These are phyloP conservation scores for Boechera divaricarpa DNA, from an alignment of 345 rosid genomes.

Conservation along the genomic window DNA sequence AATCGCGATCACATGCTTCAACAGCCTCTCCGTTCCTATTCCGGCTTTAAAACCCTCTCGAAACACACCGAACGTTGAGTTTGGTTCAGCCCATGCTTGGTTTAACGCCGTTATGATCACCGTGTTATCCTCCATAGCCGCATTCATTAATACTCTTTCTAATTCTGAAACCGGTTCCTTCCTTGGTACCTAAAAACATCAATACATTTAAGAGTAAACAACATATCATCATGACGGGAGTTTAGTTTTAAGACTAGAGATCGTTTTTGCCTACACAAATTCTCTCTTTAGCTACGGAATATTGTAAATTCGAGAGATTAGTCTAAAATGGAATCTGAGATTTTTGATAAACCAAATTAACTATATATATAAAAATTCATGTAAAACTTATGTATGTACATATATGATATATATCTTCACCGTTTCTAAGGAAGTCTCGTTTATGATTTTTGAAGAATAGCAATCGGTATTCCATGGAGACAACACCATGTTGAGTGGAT, in stretches of 20 bases:
- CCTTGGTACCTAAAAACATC: conserved; percentile 24
- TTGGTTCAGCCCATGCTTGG: conserved; percentile 69
- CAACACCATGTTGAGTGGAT: conserved; percentile 34
- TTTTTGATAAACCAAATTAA: not conserved
- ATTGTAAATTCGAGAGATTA: not conserved
- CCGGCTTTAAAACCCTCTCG: conserved; percentile 60
- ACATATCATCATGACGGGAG: not conserved
- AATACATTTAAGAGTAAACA: not conserved
- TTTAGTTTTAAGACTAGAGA: conserved; percentile 7
- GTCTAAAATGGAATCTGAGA: not conserved
- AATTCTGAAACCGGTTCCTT: conserved; percentile 34
- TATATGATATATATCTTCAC: conserved; percentile 20
- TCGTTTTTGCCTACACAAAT: not conserved
- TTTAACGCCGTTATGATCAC: conserved; percentile 72
- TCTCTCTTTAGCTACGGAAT: not conserved
- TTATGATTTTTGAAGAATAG: conserved; percentile 17
- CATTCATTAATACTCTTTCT: conserved; percentile 39
- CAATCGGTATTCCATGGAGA: conserved; percentile 34
- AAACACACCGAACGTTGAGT: conserved; percentile 63
- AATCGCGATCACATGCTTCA: conserved; percentile 61
- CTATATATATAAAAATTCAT: not conserved
- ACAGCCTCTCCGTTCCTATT: conserved; percentile 47
- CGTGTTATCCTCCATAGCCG: conserved; percentile 51
- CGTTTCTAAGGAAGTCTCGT: conserved; percentile 28
- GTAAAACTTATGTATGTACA: not conserved